Evolutionary conservation across 1,284 basidiomycete genomes (phyloP), one percentile per base, ranked within the genome.

Genomic region (Fomitopsis betulina): DNA sequence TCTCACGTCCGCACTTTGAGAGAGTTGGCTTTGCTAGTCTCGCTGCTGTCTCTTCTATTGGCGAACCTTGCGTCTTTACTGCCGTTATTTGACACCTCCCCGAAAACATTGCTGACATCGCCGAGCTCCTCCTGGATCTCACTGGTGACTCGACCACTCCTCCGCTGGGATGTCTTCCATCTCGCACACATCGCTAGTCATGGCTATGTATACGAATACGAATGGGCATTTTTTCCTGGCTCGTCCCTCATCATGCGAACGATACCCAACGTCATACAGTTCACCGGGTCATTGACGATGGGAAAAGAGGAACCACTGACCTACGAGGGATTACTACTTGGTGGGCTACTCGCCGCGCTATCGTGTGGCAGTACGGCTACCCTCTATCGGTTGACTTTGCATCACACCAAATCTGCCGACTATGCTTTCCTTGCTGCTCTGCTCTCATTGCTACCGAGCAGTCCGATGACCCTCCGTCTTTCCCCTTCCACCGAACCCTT

Each of bases 81-180:
- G 1, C 70, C 78, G 3, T 62, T 74, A 27, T 81, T 81, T 57
- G 80, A 81, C 54, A 67, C 74, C 1, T 82, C 81, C 5, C 77
- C 85, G 0, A 69, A 75, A 38, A 58, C 75, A 5, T 51, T 74
- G 15, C 54, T 66, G 15, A 56, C 68, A 0, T 59, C 66, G 23
- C 68, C 69, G 59, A 45, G 57, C 3, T 47, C 40, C 25, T 38
- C 53, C 15, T 61, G 61, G 17, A 58, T 62, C 2, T 56, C 47
- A 3, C 52, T 59, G 2, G 55, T 68, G 4, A 58, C 69, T 0
- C 71, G 68, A 12, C 66, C 77, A 1, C 63, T 83, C 2, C 74
- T 93, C n/a, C 85, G 94, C 61, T 98, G 96, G 96, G 96, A 98
- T 68, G 80, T 81, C 1, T 80, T 98, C 59, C 89, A 98, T 73